Evolutionary conservation across 169 alveolate genomes (phyloP).

Genomic region (Cryptosporidium felis): DNA sequence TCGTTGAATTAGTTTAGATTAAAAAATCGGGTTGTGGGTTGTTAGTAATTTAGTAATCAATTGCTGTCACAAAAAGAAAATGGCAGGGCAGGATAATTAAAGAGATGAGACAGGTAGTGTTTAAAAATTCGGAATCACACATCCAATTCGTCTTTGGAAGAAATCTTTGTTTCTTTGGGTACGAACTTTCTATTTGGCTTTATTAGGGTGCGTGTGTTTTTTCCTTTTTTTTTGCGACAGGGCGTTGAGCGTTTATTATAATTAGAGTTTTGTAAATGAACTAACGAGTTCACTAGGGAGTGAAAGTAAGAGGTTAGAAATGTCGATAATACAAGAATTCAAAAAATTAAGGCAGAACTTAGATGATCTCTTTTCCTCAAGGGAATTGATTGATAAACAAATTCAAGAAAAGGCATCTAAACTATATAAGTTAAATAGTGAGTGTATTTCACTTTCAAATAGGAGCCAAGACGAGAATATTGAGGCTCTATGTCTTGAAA

Average conservation of each 20-base stretch:
- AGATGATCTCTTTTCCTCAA: conserved; percentile 38
- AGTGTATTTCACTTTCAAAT: conserved; percentile 33
- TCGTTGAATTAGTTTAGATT: too few species aligned
- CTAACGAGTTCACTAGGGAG: not conserved
- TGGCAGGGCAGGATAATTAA: too few species aligned
- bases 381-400: conserved; percentile 19
- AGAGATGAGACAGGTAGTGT: too few species aligned
- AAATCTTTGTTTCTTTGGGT: too few species aligned
- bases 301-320: not conserved
- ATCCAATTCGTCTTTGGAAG: too few species aligned
- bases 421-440: conserved; percentile 22
- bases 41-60: too few species aligned
- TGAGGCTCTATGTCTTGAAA: conserved; percentile 1
- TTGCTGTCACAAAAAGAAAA: too few species aligned
- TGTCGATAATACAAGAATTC: conserved; percentile 19
- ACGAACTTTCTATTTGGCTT: too few species aligned
- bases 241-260: conserved; percentile 12
- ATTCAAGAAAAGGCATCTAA: conserved; percentile 21
- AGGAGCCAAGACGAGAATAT: not conserved
- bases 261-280: not conserved
- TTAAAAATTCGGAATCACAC: too few species aligned
- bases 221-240: conserved; percentile 1
- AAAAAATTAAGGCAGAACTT: conserved; percentile 25
- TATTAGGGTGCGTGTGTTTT: too few species aligned
- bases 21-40: too few species aligned